phyloP scores from a whole-genome alignment of 768 basidiomycete genomes.

The Dioszegia crocea region DNA sequence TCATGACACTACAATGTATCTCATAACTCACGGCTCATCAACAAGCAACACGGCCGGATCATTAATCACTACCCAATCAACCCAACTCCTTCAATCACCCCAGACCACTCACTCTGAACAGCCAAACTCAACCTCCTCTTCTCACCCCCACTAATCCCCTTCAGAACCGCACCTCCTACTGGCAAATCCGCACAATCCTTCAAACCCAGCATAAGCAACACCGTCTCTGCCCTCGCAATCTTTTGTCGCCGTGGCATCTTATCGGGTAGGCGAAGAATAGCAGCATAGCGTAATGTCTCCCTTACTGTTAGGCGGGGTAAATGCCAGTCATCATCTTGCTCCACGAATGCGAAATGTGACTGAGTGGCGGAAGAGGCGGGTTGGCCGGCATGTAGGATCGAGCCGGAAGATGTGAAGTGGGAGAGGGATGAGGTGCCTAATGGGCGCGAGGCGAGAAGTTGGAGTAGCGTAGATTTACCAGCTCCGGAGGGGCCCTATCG shows the following conservation, averaged over 20 bases:
- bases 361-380: slow-evolving; percentile 13
- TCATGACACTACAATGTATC: not conserved
- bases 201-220: slow-evolving; percentile 54
- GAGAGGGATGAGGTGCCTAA: slow-evolving; percentile 44
- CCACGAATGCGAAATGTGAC: slow-evolving; percentile 50
- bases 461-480: slow-evolving; percentile 50
- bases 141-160: slow-evolving; percentile 57
- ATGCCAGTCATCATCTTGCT: slow-evolving; percentile 53
- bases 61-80: slow-evolving; percentile 41
- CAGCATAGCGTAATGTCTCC: slow-evolving; percentile 50
- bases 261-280: slow-evolving; percentile 51
- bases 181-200: slow-evolving; percentile 55
- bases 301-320: slow-evolving; percentile 49
- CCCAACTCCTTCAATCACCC: not conserved
- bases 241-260: slow-evolving; percentile 48
- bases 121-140: slow-evolving; percentile 55
- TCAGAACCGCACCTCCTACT: slow-evolving; percentile 53
- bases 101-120: slow-evolving; percentile 48
- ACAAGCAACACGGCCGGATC: slow-evolving; percentile 52
- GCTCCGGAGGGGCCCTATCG: slow-evolving; percentile 35
- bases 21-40: slow-evolving; percentile 42
- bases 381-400: slow-evolving; percentile 43
- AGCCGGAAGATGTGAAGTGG: slow-evolving; percentile 45
- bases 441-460: slow-evolving; percentile 49
- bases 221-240: slow-evolving; percentile 54